A percentile compares a stretch with the other conserved stretches of the same genome.
Conservation (phyloP, 2,329 filamentous ascomycete genomes). For the Aspergillus quadrilineatus region DNA sequence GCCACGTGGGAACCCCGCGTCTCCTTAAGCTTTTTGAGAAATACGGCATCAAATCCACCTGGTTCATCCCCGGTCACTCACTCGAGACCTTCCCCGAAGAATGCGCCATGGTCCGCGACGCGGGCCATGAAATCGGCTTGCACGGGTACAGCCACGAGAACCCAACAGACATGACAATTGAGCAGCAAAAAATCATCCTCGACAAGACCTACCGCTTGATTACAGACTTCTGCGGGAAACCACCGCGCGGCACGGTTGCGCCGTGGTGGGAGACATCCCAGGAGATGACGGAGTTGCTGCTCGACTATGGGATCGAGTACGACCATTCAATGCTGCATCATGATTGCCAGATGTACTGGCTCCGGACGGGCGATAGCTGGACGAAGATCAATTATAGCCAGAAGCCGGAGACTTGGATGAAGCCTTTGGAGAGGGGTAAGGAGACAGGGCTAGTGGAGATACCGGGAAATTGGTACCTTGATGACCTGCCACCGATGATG, state of each 20-base stretch:
- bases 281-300: slow-evolving; percentile 57
- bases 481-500: slow-evolving; percentile 48
- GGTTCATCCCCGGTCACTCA: slow-evolving; percentile 64
- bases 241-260: slow-evolving; percentile 69
- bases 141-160: slow-evolving; percentile 77
- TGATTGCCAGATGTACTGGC: slow-evolving; percentile 47
- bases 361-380: slow-evolving; percentile 46
- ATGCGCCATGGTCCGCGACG: slow-evolving; percentile 60
- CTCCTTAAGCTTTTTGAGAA: slow-evolving; percentile 71
- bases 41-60: slow-evolving; percentile 68
- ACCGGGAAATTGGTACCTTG: slow-evolving; percentile 46
- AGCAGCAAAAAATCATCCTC: slow-evolving; percentile 73
- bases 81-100: slow-evolving; percentile 68
- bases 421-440: slow-evolving; percentile 48
- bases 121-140: slow-evolving; percentile 65
- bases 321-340: slow-evolving; percentile 48
- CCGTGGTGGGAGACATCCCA: slow-evolving; percentile 74
- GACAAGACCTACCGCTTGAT: slow-evolving; percentile 74
- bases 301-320: slow-evolving; percentile 47
- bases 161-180: slow-evolving; percentile 67
- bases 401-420: slow-evolving; percentile 47
- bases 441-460: slow-evolving; percentile 46
- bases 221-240: slow-evolving; percentile 72
- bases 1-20: slow-evolving; percentile 63
- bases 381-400: slow-evolving; percentile 47